Evolutionary conservation across 257 asterid genomes (phyloP).

Genomic region (Fraxinus excelsior): DNA sequence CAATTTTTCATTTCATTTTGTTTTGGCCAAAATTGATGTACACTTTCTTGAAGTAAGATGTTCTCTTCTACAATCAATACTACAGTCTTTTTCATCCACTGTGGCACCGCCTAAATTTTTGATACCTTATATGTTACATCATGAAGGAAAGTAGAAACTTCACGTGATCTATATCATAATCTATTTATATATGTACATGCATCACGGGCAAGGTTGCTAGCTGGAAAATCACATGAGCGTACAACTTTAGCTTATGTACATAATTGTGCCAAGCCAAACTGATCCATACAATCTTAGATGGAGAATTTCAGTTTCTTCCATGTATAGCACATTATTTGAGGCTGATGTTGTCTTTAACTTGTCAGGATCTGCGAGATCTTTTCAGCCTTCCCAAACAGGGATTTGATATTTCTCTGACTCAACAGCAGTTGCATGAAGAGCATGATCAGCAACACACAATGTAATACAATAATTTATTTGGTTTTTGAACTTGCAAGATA

Average conservation of each 20-base stretch:
- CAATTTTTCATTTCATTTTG: not conserved
- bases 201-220: not conserved
- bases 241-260: not conserved
- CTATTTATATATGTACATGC: not conserved
- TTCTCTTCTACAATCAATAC: not conserved
- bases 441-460: conserved; percentile 78
- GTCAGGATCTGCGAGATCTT: conserved; percentile 85
- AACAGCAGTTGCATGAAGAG: conserved; percentile 84
- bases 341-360: conserved; percentile 23
- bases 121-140: not conserved
- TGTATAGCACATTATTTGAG: conserved; percentile 15
- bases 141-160: not conserved
- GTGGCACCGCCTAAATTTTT: not conserved
- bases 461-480: conserved; percentile 35
- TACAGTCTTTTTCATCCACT: no score
- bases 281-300: conserved; percentile 6
- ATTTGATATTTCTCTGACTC: conserved; percentile 84
- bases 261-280: conserved; percentile 6
- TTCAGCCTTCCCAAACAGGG: conserved; percentile 81
- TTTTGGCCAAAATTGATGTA: not conserved
- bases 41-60: conserved; percentile 5
- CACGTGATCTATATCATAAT: not conserved
- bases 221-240: not conserved
- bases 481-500: conserved; percentile 7
- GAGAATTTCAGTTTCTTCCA: not conserved